Evolutionary conservation across 805 yeast genomes (phyloP), one percentile per base, ranked within the genome.

Genomic region (Suhomyces sp.): DNA sequence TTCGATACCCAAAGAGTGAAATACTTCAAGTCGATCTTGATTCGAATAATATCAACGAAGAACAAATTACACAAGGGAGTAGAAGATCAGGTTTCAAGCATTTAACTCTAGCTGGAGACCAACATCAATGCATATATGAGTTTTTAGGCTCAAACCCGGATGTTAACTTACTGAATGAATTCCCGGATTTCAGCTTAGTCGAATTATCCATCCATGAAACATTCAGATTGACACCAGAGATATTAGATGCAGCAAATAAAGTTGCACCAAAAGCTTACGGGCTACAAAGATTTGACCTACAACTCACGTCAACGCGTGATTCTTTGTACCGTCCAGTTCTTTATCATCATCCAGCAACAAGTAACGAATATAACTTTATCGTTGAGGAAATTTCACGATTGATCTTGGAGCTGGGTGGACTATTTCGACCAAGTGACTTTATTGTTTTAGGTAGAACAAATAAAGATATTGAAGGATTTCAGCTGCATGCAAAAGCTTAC

Each of bases 21-120:
- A n/a, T n/a, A n/a, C n/a, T n/a, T n/a, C n/a, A n/a, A n/a, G n/a
- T n/a, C n/a, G n/a, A n/a, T n/a, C n/a, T n/a, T n/a, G n/a, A n/a
- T n/a, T n/a, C n/a, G n/a, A n/a, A n/a, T n/a, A n/a, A n/a, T n/a
- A n/a, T n/a, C n/a, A n/a, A n/a, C n/a, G n/a, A n/a, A n/a, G n/a
- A n/a, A n/a, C 14, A 15, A 6, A 22, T 23, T n/a, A n/a, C n/a
- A n/a, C n/a, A n/a, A n/a, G n/a, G n/a, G n/a, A n/a, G n/a, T 6
- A 46, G n/a, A n/a, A n/a, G n/a, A n/a, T n/a, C n/a, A n/a, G 6
- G 5, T 17, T 11, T 48, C 2, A 69, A 74, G 35, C 88, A 83
- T 52, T 48, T 84, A 22, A 72, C 81, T 2, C 54, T 83, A 13
- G 82, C 88, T 4, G 90, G 90, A 1, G 91, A 84, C 56, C 74